Conservation (phyloP, 2,329 filamentous ascomycete genomes). For the Penicillium janthinellum region DNA sequence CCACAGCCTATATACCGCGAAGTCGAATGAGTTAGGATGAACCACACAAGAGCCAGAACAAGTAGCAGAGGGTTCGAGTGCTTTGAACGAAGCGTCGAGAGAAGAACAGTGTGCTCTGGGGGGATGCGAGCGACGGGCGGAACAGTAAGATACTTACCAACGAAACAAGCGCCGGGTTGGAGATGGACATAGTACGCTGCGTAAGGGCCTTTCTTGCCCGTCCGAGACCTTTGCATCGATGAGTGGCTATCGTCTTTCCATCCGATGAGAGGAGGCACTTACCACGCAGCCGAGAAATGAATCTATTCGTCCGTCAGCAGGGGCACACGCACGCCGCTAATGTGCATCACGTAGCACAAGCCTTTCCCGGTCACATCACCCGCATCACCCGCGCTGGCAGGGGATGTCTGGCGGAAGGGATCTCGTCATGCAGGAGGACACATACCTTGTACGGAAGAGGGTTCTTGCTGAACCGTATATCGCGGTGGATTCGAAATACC, state of each 20-base stretch:
- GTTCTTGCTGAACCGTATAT: constrained; percentile 81
- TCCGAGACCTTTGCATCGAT: constrained; percentile 64
- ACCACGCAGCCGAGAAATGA: constrained; percentile 82
- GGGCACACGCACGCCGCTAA: constrained; percentile 14
- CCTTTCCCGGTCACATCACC: constrained; percentile 6
- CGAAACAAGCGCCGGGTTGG: constrained; percentile 69
- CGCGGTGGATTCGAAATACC: constrained; percentile 84
- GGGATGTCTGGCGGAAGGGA: constrained; percentile 1
- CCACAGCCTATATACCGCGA: constrained; percentile 64
- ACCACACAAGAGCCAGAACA: background rate
- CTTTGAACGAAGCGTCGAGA: background rate
- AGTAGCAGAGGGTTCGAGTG: background rate
- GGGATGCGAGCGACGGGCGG: constrained; percentile 18
- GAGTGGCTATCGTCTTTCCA: constrained; percentile 16
- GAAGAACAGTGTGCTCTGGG: background rate
- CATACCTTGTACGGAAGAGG: constrained; percentile 84
- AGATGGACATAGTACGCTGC: constrained; percentile 87
- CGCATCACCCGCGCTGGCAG: background rate
- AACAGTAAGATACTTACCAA: constrained; percentile 57
- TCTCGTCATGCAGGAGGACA: constrained; percentile 21
- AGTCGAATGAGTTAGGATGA: background rate
- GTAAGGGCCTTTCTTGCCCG: constrained; percentile 82
- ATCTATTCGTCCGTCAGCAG: constrained; percentile 54
- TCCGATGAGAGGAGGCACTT: constrained; percentile 21
- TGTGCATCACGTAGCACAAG: constrained; percentile 17